A percentile compares a stretch with the other conserved stretches of the same genome.
Conservation (phyloP, 768 basidiomycete species). For the Leccinum uliginosum region DNA sequence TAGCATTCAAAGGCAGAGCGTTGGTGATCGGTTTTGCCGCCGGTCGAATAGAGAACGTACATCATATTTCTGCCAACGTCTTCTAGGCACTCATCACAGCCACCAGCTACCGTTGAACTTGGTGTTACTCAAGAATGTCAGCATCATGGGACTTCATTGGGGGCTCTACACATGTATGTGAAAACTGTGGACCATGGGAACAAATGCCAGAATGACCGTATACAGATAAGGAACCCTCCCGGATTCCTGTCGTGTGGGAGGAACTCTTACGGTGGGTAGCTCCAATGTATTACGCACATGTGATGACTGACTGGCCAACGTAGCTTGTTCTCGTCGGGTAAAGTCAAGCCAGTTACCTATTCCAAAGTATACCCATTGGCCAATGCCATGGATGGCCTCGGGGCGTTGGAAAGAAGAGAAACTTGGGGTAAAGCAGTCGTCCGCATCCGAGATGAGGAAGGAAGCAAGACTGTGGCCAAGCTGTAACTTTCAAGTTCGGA, state of each 20-base stretch:
- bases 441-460: conserved; percentile 51
- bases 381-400: conserved; percentile 59
- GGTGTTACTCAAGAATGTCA: conserved; percentile 81
- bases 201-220: background rate
- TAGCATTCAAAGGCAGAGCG: conserved; percentile 90
- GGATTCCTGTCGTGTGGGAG: conserved; percentile 67
- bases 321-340: conserved; percentile 66
- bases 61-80: background rate
- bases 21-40: conserved; percentile 76
- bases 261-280: conserved; percentile 56
- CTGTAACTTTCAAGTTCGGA: conserved; percentile 26
- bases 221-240: conserved; percentile 61
- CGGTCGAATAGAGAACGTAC: conserved; percentile 23
- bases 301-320: conserved; percentile 2
- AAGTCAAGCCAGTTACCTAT: conserved; percentile 67
- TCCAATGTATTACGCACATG: background rate
- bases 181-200: background rate
- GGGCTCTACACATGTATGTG: conserved; percentile 69
- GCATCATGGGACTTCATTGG: conserved; percentile 84
- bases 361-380: conserved; percentile 67
- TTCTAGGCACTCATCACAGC: conserved; percentile 2
- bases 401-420: conserved; percentile 72
- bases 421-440: conserved; percentile 93
- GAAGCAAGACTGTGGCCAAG: conserved; percentile 33
- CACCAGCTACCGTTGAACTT: conserved; percentile 76